Percentiles rank a stretch among this genome's conserved stretches.
phyloP scores from a whole-genome alignment of 257 asterid genomes.

The Buddleja alternifolia region DNA sequence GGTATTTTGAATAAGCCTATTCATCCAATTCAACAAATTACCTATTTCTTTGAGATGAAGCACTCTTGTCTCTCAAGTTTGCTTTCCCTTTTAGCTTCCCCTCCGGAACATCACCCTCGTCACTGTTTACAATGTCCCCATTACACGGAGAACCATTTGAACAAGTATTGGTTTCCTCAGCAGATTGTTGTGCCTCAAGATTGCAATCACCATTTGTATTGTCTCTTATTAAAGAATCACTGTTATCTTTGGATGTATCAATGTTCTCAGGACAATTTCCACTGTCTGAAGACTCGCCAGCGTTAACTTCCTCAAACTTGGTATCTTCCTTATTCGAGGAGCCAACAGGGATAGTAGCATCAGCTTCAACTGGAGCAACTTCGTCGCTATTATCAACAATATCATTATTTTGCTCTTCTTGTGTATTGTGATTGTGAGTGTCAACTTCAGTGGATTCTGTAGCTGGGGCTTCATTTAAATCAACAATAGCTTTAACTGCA shows the following conservation, averaged over 20 bases:
- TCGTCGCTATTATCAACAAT: constrained; percentile 15
- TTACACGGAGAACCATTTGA: constrained; percentile 6
- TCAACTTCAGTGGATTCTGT: constrained; percentile 11
- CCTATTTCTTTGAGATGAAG: neutral
- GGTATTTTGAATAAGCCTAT: constrained; percentile 5
- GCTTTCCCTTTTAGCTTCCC: neutral
- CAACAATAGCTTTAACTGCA: constrained; percentile 7
- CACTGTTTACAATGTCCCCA: constrained; percentile 25
- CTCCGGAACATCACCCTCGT: neutral
- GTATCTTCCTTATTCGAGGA: constrained; percentile 21
- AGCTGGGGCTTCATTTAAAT: constrained; percentile 15
- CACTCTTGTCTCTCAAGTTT: neutral
- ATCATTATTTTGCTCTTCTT: constrained; percentile 26
- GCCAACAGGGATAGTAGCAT: constrained; percentile 10
- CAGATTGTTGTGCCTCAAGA: constrained; percentile 27
- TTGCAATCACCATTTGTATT: constrained; percentile 27
- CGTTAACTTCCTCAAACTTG: constrained; percentile 6
- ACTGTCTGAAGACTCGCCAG: constrained; percentile 3
- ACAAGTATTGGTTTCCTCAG: constrained; percentile 32
- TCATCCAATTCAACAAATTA: neutral
- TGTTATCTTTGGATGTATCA: constrained; percentile 13
- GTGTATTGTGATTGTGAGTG: constrained; percentile 24
- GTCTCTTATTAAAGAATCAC: constrained; percentile 10
- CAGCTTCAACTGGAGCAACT: constrained; percentile 32
- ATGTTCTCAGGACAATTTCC: constrained; percentile 1